Evolutionary conservation across 257 asterid genomes (phyloP).

Genomic region (Salvia rosmarinus): DNA sequence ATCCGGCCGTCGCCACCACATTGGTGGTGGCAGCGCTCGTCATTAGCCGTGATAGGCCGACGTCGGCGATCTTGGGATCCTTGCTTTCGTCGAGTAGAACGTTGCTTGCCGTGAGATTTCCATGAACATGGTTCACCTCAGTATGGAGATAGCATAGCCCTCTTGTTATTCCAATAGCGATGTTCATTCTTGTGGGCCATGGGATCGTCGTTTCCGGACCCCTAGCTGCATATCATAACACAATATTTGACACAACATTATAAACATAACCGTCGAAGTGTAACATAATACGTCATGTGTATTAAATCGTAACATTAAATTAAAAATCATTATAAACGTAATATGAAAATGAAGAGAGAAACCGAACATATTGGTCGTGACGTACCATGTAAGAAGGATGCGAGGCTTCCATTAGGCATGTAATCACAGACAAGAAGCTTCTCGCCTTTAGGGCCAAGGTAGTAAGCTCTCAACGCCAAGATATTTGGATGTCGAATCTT

Average conservation of each 20-base stretch:
- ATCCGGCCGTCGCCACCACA: slow-evolving; percentile 55
- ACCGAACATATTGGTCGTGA: too few relatives aligned
- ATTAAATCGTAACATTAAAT: not conserved
- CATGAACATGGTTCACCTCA: slow-evolving; percentile 51
- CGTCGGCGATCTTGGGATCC: slow-evolving; percentile 66
- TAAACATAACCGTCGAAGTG: too few relatives aligned
- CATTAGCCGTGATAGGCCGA: slow-evolving; percentile 51
- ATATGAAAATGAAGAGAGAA: too few relatives aligned
- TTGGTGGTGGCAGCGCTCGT: slow-evolving; percentile 47
- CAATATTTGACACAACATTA: too few relatives aligned
- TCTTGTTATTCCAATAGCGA: slow-evolving; percentile 67
- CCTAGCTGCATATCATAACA: slow-evolving; percentile 41
- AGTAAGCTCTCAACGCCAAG: slow-evolving; percentile 91
- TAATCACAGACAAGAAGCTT: slow-evolving; percentile 55
- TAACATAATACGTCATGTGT: not conserved
- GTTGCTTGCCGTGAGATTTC: slow-evolving; percentile 62
- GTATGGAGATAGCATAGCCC: slow-evolving; percentile 73
- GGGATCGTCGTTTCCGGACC: slow-evolving; percentile 63
- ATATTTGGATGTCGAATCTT: slow-evolving; percentile 70
- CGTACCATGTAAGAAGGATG: slow-evolving; percentile 91
- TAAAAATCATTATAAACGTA: not conserved
- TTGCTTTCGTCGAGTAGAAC: slow-evolving; percentile 65
- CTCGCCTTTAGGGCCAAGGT: slow-evolving; percentile 95
- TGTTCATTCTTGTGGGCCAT: slow-evolving; percentile 77
- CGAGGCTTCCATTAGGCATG: slow-evolving; percentile 79